Conservation (phyloP, 2,329 filamentous ascomycete genomes). For the Sporothrix dimorphospora region DNA sequence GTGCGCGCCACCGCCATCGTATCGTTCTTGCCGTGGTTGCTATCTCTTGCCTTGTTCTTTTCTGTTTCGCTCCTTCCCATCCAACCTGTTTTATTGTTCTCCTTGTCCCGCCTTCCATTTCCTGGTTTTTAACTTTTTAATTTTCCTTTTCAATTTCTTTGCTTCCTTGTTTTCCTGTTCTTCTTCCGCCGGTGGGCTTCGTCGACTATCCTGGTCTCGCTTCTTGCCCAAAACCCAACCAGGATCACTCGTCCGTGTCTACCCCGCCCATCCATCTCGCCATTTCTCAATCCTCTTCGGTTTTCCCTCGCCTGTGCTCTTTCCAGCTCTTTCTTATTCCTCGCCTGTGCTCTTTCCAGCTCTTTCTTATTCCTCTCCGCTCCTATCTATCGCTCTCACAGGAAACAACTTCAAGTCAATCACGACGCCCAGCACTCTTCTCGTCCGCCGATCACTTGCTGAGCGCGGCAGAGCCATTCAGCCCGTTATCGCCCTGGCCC, state of each 20-base stretch:
- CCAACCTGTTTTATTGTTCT: neutral
- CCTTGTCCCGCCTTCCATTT: too few relatives aligned
- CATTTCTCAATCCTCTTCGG: neutral
- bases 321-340: neutral
- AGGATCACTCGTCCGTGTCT: neutral
- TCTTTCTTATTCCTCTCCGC: neutral
- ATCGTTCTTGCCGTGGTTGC: slow-evolving; percentile 2
- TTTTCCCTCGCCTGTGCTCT: neutral
- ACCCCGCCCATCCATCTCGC: slow-evolving; percentile 12
- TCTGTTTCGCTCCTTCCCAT: neutral
- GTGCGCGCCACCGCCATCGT: neutral
- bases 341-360: neutral
- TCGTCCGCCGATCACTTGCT: neutral
- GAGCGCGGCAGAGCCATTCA: neutral
- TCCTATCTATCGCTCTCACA: neutral
- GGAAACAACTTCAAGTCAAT: neutral
- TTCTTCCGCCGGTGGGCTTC: neutral
- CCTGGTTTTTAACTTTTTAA: neutral
- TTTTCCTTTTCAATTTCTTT: neutral
- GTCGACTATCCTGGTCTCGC: slow-evolving; percentile 2
- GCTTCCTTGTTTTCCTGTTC: slow-evolving; percentile 10
- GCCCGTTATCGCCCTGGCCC: neutral
- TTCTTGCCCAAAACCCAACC: neutral
- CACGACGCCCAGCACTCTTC: neutral
- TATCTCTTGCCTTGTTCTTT: neutral